Evolutionary conservation across 2,329 filamentous ascomycete species (phyloP), one percentile per base, ranked within the genome.

Genomic region (Zymoseptoria pseudotritici): DNA sequence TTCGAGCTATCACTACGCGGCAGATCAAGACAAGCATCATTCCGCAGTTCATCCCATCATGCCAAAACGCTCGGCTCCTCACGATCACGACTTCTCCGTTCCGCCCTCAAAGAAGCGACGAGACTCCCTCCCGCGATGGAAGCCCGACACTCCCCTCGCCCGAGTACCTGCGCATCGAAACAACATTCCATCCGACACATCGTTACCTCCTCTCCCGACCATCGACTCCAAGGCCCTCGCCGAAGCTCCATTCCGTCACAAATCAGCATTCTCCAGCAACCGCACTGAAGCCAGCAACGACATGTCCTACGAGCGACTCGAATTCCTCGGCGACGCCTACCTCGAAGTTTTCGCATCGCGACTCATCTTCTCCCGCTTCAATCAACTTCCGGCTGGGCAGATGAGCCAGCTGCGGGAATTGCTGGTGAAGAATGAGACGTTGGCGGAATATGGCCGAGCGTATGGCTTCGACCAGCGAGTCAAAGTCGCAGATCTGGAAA

Each of bases 271-370:
- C 42, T 57, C 56, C 8, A 57, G 54, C 58, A 65, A 66, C 54
- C 66, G 67, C 49, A 65, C 63, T 21, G 58, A 65, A 36, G 67
- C 66, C 22, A 52, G 64, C 49, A 54, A 57, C 7, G 61, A 71
- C 11, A 58, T 72, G 26, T 76, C 79, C 68, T 97, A 97, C 73
- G 92, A 97, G 69, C 83, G 85, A 19, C 83, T 97, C 6, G 93
- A 97, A 74, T 91, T 93, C 77, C 80, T 96, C 7, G 93, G 93
- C 6, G 93, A 97, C 72, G 88, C 90, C 20, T 93, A 93, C 67
- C 79, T 96, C 56, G 89, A 95, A 69, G 76, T 91, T 56, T 85
- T 91, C 53, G 84, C 91, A 5, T 86, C 89, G 0, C 82, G 85
- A 19, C 80, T 95, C 56, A 88, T 97, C 61, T 90, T 85, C 73